phyloP scores from a whole-genome alignment of 306 rosid genomes.

The Cucurbita argyrosperma region DNA sequence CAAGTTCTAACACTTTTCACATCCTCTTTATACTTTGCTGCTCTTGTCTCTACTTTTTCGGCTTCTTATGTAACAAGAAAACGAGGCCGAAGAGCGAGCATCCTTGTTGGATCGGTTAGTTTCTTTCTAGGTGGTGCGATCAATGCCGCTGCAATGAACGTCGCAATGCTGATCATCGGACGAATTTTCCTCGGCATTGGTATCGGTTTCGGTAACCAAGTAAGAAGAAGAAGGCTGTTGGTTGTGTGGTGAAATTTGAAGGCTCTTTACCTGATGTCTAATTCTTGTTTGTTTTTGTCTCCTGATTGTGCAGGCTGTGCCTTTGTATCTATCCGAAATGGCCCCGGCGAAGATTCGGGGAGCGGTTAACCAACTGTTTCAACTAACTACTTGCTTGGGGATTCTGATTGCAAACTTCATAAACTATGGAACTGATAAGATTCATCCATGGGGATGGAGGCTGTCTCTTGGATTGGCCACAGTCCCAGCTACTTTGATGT shows the following conservation, averaged over 20 bases:
- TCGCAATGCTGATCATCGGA: slow-evolving; percentile 69
- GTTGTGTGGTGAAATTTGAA: not conserved
- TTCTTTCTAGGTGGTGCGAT: slow-evolving; percentile 65
- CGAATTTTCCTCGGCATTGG: slow-evolving; percentile 69
- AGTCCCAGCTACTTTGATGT: slow-evolving; percentile 66
- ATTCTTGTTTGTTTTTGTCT: not conserved
- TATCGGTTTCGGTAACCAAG: slow-evolving; percentile 93
- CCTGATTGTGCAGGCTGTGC: slow-evolving; percentile 50
- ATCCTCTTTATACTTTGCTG: slow-evolving; percentile 83
- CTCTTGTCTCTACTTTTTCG: slow-evolving; percentile 62
- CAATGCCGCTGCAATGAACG: slow-evolving; percentile 63
- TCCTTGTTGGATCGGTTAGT: slow-evolving; percentile 73
- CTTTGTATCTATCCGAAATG: slow-evolving; percentile 82
- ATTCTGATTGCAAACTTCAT: slow-evolving; percentile 49
- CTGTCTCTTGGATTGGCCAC: slow-evolving; percentile 76
- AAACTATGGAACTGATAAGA: slow-evolving; percentile 42
- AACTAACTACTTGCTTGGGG: slow-evolving; percentile 66
- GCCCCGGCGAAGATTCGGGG: slow-evolving; percentile 79
- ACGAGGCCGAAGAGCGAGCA: slow-evolving; percentile 73
- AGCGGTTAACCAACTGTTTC: slow-evolving; percentile 87
- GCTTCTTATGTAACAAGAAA: slow-evolving; percentile 67
- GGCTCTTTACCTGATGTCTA: not conserved
- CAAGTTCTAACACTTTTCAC: slow-evolving; percentile 85
- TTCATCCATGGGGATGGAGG: slow-evolving; percentile 89
- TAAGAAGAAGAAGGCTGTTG: slow-evolving; percentile 25